A percentile compares a stretch with the other conserved stretches of the same genome.
These are phyloP conservation scores for Xylariaceae sp. DNA, from an alignment of 2,329 filamentous ascomycete species.

Conservation along the genomic window DNA sequence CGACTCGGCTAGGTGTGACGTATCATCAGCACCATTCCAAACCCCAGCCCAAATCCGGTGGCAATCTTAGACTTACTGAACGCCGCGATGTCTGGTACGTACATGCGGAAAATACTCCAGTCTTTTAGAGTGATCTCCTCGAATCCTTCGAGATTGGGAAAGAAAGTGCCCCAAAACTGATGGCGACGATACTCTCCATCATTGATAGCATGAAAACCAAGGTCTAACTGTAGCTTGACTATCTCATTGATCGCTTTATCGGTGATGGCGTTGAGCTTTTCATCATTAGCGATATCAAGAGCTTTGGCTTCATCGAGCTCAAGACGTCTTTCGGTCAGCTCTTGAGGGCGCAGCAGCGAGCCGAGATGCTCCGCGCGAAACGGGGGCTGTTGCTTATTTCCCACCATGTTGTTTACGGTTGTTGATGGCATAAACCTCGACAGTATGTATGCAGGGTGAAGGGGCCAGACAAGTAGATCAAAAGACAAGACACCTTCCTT, in stretches of 20 bases:
- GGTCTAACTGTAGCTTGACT: conserved; percentile 65
- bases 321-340: conserved; percentile 60
- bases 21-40: no score
- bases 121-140: conserved; percentile 48
- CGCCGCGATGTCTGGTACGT: conserved; percentile 48
- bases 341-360: conserved; percentile 66
- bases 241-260: conserved; percentile 63
- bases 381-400: conserved; percentile 44
- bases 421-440: neutral
- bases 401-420: conserved; percentile 18
- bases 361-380: conserved; percentile 77
- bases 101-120: conserved; percentile 51
- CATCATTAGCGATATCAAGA: conserved; percentile 37
- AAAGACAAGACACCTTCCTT: no score
- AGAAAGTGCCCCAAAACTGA: conserved; percentile 51
- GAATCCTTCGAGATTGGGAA: conserved; percentile 42
- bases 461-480: no score
- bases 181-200: conserved; percentile 38
- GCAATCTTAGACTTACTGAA: conserved; percentile 35
- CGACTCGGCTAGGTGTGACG: conserved; percentile 34
- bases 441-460: neutral
- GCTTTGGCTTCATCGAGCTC: conserved; percentile 38
- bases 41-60: neutral
- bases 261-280: conserved; percentile 51
- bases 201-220: conserved; percentile 65